Evolutionary conservation across 495 filamentous ascomycete genomes (phyloP).

Genomic region (Penicillium paxilli): DNA sequence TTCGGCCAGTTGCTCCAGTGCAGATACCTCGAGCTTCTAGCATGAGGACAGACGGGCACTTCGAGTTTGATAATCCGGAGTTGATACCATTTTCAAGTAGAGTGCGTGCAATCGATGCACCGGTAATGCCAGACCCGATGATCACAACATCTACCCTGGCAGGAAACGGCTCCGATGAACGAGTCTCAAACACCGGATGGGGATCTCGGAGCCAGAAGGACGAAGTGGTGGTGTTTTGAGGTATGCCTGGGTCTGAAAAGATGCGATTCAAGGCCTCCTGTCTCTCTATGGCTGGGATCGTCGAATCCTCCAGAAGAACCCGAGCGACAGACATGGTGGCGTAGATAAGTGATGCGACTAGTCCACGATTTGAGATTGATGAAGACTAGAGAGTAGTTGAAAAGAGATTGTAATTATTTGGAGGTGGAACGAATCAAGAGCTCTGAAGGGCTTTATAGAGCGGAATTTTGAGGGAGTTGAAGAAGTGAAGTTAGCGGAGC

Average conservation of each 20-base stretch:
- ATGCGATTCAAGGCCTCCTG: constrained; percentile 29
- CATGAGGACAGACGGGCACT: constrained; percentile 56
- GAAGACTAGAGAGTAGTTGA: neutral
- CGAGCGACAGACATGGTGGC: constrained; percentile 27
- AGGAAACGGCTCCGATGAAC: constrained; percentile 61
- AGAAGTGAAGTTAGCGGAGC: neutral
- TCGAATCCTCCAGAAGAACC: constrained; percentile 16
- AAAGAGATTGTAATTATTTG: too few species aligned
- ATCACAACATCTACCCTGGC: constrained; percentile 61
- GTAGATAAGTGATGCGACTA: neutral
- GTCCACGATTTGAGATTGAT: too few species aligned
- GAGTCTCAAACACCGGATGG: constrained; percentile 55
- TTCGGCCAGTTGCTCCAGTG: constrained; percentile 76
- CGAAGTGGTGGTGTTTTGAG: constrained; percentile 50
- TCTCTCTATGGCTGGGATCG: constrained; percentile 14
- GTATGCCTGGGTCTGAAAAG: constrained; percentile 33
- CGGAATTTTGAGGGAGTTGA: too few species aligned
- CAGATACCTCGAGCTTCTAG: constrained; percentile 78
- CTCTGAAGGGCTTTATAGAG: too few species aligned
- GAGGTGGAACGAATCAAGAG: too few species aligned
- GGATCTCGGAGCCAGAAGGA: constrained; percentile 73
- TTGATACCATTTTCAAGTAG: constrained; percentile 43
- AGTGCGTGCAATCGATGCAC: constrained; percentile 63
- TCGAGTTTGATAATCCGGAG: constrained; percentile 24
- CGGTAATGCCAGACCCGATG: constrained; percentile 73